Evolutionary conservation across 2,329 filamentous ascomycete genomes (phyloP), one percentile per base, ranked within the genome.

Genomic region (Tricladium varicosporioides): DNA sequence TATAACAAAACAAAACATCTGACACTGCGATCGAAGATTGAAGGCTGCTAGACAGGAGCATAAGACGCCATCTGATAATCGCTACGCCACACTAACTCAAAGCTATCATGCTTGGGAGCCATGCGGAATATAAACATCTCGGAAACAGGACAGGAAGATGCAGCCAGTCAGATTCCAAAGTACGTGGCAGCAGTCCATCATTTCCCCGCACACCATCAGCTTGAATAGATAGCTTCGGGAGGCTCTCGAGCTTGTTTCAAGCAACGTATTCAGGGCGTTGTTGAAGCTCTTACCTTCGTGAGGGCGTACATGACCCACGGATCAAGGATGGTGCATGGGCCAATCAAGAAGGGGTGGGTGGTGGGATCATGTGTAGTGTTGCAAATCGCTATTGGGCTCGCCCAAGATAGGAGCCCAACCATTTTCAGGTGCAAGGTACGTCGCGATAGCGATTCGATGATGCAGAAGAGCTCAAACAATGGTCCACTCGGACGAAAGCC

Each of bases 141-240:
- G n/a, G 40, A 40, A 36, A 51, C 31, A 50, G 42, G 33, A 18
- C 13, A 48, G 46, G 18, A 45, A 14, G 11, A 56, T 57, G 59
- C 57, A 59, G 57, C 52, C 51, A 48, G 22, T 56, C n/a, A 53
- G 33, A 57, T 16, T 5, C 15, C 33, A 40, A 53, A 53, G 40
- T 52, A 62, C 59, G 50, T 66, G 58, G 57, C 63, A 62, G 51
- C 56, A 59, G 50, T 54, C 55, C 22, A 58, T n/a, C 42, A 61
- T 15, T 59, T 58, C 36, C 45, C 51, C 53, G 22, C 53, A 58
- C 56, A 63, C 53, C 52, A 61, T 43, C 58, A 58, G 51, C 32
- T 44, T 33, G 14, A 51, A 40, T 9, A 31, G 11, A 42, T 16
- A 56, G 36, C 14, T 22, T 36, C n/a, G 42, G 9, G 47, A 58